phyloP scores from a whole-genome alignment of 768 basidiomycete genomes.

The Psilocybe subaeruginosa region DNA sequence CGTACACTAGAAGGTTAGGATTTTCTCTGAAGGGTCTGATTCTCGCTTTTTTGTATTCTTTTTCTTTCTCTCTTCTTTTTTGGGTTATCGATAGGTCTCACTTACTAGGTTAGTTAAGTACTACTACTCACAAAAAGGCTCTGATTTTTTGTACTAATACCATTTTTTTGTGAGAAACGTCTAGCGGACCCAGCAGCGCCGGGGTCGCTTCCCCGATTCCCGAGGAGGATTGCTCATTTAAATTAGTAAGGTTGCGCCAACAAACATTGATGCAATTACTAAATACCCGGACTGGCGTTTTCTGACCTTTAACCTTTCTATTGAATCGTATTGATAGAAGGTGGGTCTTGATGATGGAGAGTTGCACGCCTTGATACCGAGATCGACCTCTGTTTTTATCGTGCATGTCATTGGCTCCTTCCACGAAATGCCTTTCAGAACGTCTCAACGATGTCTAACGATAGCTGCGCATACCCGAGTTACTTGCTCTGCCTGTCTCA shows the following conservation, averaged over 20 bases:
- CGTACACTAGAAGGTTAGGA: constrained; percentile 6
- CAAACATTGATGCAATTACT: too few species aligned
- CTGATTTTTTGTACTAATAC: not conserved
- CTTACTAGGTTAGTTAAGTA: not conserved
- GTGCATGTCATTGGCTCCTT: too few species aligned
- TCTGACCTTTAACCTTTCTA: too few species aligned
- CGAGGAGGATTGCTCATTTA: too few species aligned
- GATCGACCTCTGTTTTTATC: too few species aligned
- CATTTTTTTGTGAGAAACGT: not conserved
- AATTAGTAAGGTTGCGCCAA: too few species aligned
- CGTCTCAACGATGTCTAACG: not conserved
- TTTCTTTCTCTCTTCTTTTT: constrained; percentile 8
- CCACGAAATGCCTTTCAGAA: not conserved
- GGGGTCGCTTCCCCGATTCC: too few species aligned
- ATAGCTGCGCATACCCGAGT: not conserved
- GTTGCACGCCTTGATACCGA: too few species aligned
- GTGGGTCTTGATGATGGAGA: too few species aligned
- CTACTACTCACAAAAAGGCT: not conserved
- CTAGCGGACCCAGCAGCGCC: not conserved
- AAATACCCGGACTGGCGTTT: too few species aligned
- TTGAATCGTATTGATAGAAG: too few species aligned
- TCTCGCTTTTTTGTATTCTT: constrained; percentile 1
- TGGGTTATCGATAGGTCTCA: constrained; percentile 21
- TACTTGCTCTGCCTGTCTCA: not conserved
- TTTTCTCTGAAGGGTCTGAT: not conserved